These are phyloP conservation scores for Candida dendrica DNA, from an alignment of 805 yeast genomes.

Conservation along the genomic window DNA sequence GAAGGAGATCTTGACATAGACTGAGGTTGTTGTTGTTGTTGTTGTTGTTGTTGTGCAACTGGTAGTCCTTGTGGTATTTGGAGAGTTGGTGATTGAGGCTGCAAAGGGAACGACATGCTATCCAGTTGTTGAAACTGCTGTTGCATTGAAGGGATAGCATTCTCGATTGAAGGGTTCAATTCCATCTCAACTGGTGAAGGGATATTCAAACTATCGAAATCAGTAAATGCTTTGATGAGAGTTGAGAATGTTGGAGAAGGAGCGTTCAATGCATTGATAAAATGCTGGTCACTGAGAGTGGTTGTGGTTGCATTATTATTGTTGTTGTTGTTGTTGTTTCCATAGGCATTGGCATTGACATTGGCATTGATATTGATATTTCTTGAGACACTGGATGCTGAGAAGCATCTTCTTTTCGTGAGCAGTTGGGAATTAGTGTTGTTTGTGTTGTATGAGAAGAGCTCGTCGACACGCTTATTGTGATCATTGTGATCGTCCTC, in stretches of 20 bases:
- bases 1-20: background rate
- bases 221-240: constrained; percentile 17
- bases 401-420: background rate
- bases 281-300: background rate
- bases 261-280: background rate
- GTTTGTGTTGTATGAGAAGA: background rate
- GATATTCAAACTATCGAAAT: constrained; percentile 13
- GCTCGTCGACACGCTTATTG: background rate
- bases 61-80: background rate
- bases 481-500: no score
- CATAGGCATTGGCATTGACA: no score
- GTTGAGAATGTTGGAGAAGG: constrained; percentile 13
- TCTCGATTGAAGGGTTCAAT: constrained; percentile 9
- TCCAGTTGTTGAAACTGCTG: no score
- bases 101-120: no score
- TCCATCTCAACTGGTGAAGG: constrained; percentile 16
- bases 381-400: background rate
- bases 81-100: constrained; percentile 4
- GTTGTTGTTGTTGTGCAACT: background rate
- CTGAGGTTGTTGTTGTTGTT: background rate
- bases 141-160: constrained; percentile 4
- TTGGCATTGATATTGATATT: no score
- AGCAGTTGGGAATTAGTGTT: background rate
- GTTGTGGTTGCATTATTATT: no score
- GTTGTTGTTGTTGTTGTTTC: no score